Evolutionary conservation across 2,329 filamentous ascomycete species (phyloP), one percentile per base, ranked within the genome.

Genomic region (Ascosphaera pollenicola): DNA sequence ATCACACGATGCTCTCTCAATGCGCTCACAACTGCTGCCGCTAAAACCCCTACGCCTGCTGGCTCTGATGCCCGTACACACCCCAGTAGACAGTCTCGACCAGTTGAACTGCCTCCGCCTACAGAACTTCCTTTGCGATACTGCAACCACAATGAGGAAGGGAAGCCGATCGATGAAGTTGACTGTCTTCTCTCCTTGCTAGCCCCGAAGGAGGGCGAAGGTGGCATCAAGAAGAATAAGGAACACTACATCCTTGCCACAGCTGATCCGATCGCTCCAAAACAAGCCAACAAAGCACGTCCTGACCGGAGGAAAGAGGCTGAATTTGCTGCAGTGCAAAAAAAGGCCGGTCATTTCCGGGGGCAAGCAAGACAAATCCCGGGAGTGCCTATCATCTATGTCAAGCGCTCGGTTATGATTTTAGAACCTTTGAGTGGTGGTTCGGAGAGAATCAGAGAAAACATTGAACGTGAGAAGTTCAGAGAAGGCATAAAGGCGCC

Each of bases 1-100:
- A 73, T 95, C 40, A 85, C 81, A 10, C 89, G 89, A 52, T 64
- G 60, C 45, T 63, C 61, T 2, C 54, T 64, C 17, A 24, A 24
- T 10, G 21, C 21, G 4, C 21, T 24, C 21, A 24, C 21, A 24
- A 24, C 21, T 24, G 61, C 58, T 5, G 56, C 58, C 11, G 54
- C 63, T 26, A 60, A 59, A 53, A 54, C 54, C 21, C 45, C 49
- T 3, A 54, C 59, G 38, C 51, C 57, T 11, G 53, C 21, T 10
- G 21, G 21, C 10, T 24, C 21, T 24, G 21, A 24, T 10, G 21
- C 53, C 38, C 54, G 58, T 18, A 54, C 54, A 19, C 56, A 51
- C 32, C 58, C 54, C n/a, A 53, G 54, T 44, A 53, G 55, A 17
- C 56, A 56, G 17, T 48, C 54, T 17, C 51, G 60, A 32, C 61